Evolutionary conservation across 2,329 filamentous ascomycete species (phyloP), one percentile per base, ranked within the genome.

Genomic region (Raffaelea ambrosiae): DNA sequence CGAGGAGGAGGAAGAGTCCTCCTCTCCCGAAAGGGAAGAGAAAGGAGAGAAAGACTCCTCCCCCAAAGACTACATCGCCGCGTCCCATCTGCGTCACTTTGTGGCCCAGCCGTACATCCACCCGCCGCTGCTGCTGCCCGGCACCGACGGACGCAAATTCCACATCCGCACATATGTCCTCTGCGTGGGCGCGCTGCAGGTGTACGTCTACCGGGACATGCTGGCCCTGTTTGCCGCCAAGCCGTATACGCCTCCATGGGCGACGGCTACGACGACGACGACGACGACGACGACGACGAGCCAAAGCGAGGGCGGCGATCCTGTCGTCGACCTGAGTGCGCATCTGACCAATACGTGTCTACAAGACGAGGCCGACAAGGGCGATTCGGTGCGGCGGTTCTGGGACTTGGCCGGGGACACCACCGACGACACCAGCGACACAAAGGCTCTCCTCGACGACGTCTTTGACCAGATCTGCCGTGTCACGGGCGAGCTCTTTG

Each of bases 321-420:
- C 68, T 14, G 52, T 45, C 16, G 65, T 67, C 18, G 52, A 84
- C 55, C 77, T 95, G 5, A 79, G 81, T 44, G 75, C 82, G 0
- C 93, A 96, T 61, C 75, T 98, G 3, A 98, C 93, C 40, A 98
- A 98, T 64, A 97, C 93, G 2, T 98, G 93, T 63, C 79, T 96
- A 2, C 93, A 97, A 63, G 75, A 77, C 47, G 71, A 63, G 40
- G 64, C 71, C 5, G 65, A 51, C 77, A 81, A 53, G 82, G 81
- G 45, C 81, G 78, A 14, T 89, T 95, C 10, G 74, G 56, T 58
- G 36, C 49, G 46, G 21, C 50, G 47, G 22, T 95, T 95, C 71
- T 93, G 86, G 82, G 70, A 76, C 5, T 67, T 96, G 0, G 64
- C 55, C 40, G 63, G 53, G 22, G 19, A 53, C 54, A 8, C 23